Evolutionary conservation across 805 yeast genomes (phyloP).

Genomic region (Cyberlindnera euphorbiiphila): DNA sequence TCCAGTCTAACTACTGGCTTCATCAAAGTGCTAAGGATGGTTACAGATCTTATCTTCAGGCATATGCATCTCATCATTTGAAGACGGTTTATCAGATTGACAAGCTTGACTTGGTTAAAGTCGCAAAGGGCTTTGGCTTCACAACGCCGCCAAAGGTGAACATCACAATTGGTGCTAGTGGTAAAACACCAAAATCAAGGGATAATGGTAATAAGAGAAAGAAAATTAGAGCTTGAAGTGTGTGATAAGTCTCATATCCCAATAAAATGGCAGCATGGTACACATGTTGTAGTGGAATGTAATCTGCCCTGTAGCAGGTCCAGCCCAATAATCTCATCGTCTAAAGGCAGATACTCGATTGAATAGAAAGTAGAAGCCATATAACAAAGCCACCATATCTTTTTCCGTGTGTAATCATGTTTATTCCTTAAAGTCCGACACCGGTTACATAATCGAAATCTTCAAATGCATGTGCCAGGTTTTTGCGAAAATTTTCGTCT

Average conservation of each 20-base stretch:
- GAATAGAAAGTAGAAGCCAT: no score
- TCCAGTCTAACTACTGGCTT: conserved; percentile 87
- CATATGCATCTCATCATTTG: conserved; percentile 93
- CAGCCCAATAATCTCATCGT: no score
- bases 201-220: conserved; percentile 16
- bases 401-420: no score
- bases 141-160: conserved; percentile 95
- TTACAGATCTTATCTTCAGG: conserved; percentile 93
- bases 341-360: no score
- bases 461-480: no score
- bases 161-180: conserved; percentile 92
- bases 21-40: conserved; percentile 98
- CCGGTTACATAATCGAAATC: conserved; percentile 1
- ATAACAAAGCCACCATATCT: no score
- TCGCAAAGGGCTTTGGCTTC: conserved; percentile 94
- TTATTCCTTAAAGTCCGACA: no score
- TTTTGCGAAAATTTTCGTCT: conserved; percentile 5
- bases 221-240: conserved; percentile 14
- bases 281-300: no score
- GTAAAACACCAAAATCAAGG: conserved; percentile 44
- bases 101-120: conserved; percentile 88
- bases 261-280: no score
- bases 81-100: conserved; percentile 96
- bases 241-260: no score
- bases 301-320: no score